These are phyloP conservation scores for Paramecium sexaurelia DNA, from an alignment of 73 alveolate species.

Conservation along the genomic window DNA sequence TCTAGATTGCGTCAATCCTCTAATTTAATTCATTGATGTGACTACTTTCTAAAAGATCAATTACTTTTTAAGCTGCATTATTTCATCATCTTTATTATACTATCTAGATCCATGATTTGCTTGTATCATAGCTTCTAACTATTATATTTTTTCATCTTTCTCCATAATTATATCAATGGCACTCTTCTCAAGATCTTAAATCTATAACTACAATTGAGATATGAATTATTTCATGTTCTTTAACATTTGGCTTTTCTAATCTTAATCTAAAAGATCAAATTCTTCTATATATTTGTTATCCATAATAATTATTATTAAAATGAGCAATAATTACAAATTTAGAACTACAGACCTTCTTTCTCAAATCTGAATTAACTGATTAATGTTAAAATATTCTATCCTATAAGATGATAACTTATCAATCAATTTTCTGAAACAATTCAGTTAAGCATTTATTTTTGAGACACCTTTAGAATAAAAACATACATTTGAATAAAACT, in stretches of 20 bases:
- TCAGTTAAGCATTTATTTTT: too few species aligned
- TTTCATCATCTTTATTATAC: constrained; percentile 19
- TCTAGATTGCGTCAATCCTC: constrained; percentile 9
- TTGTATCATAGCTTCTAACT: background rate
- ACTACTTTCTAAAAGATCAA: background rate
- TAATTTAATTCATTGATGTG: constrained; percentile 27
- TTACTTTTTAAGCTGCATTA: constrained; percentile 2
- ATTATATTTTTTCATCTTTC: constrained; percentile 33
- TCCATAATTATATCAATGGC: constrained; percentile 46
- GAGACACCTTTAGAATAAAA: background rate
- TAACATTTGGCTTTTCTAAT: constrained; percentile 18
- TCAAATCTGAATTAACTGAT: background rate
- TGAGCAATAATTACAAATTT: background rate
- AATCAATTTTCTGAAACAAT: background rate
- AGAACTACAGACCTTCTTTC: background rate
- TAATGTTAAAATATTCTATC: background rate
- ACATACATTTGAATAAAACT: too few species aligned
- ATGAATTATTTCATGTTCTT: constrained; percentile 9
- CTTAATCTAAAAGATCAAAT: constrained; percentile 29
- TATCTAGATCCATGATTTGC: background rate
- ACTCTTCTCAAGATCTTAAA: constrained; percentile 31
- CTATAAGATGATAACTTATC: background rate
- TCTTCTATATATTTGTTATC: constrained; percentile 30
- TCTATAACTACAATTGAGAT: background rate
- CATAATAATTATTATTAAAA: background rate